Evolutionary conservation across 768 basidiomycete species (phyloP), one percentile per base, ranked within the genome.

Genomic region (Epithele typhae): DNA sequence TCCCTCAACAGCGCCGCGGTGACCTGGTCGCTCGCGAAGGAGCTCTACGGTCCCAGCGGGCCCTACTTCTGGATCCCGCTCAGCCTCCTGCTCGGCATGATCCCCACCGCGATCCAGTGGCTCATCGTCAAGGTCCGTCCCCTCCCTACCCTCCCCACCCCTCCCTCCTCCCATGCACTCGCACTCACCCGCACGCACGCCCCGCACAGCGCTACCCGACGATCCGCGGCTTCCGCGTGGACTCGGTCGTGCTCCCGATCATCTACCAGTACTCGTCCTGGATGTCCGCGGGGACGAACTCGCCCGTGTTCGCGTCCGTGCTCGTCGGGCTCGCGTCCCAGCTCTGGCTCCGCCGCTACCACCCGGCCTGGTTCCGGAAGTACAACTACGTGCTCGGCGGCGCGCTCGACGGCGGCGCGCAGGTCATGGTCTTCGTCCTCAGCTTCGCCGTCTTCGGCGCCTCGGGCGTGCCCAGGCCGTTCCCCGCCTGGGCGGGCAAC

Each of bases 371-470:
- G 83, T 87, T 82, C 63, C 74, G 76, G 56, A 69, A 70, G 55
- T 82, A 82, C 60, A 83, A 84, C 58, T 83, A 82, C 56, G 76
- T 83, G 32, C 62, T 85, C 3, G 56, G 80, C 23, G 85, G 81
- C 34, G 84, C 77, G 6, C 64, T 82, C 27, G 81, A 82, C 55
- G 81, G 81, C 22, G 81, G 82, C 8, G 76, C 78, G 14, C 81
- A 83, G 58, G 71, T 81, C 40, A 81, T 82, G 77, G 71, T 79
- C 24, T 80, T 82, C 57, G 68, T 84, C 32, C 66, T 81, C 4
- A 79, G 80, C 0, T 84, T 83, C 59, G 79, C 80, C 2, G 79
- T 82, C 19, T 81, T 78, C 53, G 82, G 82, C 15, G 80, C 78
- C 12, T 73, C 75, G 0, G 80, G 79, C 9, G 57, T 58, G 10